Base-by-base conservation (phyloP, 1,284 basidiomycete species). In the Xanthoconium separans region DNA sequence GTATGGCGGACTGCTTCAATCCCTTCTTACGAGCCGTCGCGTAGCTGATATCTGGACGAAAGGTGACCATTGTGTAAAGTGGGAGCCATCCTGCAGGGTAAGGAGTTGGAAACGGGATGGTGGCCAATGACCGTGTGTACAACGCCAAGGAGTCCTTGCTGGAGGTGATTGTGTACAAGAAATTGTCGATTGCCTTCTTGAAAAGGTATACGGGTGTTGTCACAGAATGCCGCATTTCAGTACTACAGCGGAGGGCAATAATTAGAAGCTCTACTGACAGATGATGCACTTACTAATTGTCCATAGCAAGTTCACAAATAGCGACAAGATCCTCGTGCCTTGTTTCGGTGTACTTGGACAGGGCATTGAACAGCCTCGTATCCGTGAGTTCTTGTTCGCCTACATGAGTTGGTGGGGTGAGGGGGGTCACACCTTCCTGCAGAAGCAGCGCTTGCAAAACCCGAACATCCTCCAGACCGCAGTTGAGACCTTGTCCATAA, bases 401-500 rank as follows among this genome's bases (percentile, higher is more conserved):
- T 69, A 61, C 55, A 65, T 65, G 59, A 56, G 53, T 42, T 53
- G 60, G 56, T 58, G 72, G 60, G 55, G 54, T 56, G 47, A 61
- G 71, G 52, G 77, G 66, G 57, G 80, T 73, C 54, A 94, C 86
- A 18, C 77, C 77, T 66, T 88, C 83, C 55, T 84, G 78, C 54
- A 85, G 82, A 61, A 98, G 79, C 53, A 94, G 75, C 31, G 85
- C 79, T 55, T 86, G 83, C 59, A 99, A 80, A 46, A 98, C 85
- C 58, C 96, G 85, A 56, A 99, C 95, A 71, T 99, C 96, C 75
- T 99, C 96, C 53, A 99, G 82, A 11, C 96, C 96, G 68, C 95
- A 98, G 70, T 99, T 99, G 61, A 99, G 81, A 18, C 96, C 96
- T 77, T 99, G 96, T 22, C 95, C 96, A 72, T 96, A 99, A 76